Base-by-base conservation (phyloP, 495 filamentous ascomycete species). In the Aspergillus mulundensis region DNA sequence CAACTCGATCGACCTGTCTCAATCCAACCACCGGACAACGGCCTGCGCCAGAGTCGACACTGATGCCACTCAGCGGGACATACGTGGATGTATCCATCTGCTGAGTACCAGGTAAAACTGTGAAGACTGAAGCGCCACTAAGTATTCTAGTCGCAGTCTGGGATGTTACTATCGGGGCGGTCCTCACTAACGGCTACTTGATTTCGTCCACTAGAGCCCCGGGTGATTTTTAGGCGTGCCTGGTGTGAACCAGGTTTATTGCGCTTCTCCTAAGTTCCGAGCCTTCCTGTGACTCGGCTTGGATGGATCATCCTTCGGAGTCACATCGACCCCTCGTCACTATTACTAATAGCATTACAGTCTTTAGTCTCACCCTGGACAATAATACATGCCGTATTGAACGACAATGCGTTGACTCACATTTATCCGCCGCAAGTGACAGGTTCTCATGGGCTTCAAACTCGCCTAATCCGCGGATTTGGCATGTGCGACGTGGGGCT, bases 121-220 rank as follows among this genome's bases (percentile, higher is more conserved):
- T n/a, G n/a, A n/a, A n/a, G 25, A 19, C 18, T 46, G 30, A 56
- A 44, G 24, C 48, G 44, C 46, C 19, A 51, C 59, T 61, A 61
- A 58, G 39, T 47, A n/a, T n/a, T n/a, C n/a, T 58, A 57, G 54
- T 54, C 28, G 23, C 28, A 15, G 30, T n/a, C 16, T 11, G 30
- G 46, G 18, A 54, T 49, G 45, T 21, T 45, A 54, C 39, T 61
- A 61, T n/a, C n/a, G n/a, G n/a, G n/a, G 59, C 39, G 57, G 46
- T 49, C 45, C 11, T 50, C 44, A 43, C 59, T 61, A 54, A 50
- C 59, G 18, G 11, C 32, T 36, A 53, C 50, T 40, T 42, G 7
- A 39, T 43, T 43, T 43, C 19, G 41, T 21, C 41, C 41, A 21
- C 41, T 8, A 7, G 7, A 28, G 25, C 25, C 25, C 8, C 25